Base-by-base conservation (phyloP, 1,284 basidiomycete genomes). In the Sporisorium exsertum region DNA sequence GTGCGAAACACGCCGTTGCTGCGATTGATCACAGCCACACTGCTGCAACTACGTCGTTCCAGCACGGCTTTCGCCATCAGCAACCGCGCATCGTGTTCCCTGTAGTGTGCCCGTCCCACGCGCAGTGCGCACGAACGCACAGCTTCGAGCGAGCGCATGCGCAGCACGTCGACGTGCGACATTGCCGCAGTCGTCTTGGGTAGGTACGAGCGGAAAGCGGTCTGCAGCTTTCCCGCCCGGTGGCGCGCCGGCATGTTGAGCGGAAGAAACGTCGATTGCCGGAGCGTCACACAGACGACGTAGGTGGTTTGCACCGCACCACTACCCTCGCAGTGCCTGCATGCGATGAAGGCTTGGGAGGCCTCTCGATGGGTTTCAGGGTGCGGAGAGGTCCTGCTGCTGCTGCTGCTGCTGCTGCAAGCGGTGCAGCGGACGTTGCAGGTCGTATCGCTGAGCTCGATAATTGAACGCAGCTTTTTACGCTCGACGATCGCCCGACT, bases 81-180 rank as follows among this genome's bases (percentile, higher is more conserved):
- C 91, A 90, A 8, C 88, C 91, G 5, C 86, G 94, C 51, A 85
- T 90, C 50, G 91, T 94, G 56, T 90, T 92, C 72, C 90, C 93
- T 29, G 88, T 93, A 49, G 89, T 92, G 56, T 92, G 93, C 33
- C 92, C 93, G 93, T 87, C 90, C 77, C 89, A 91, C 78, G 87
- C 88, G 27, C 87, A 89, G 18, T 87, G 94, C 70, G 26, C 68
- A 71, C 24, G 68, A 61, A 6, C 88, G 88, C 64, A 85, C 84
- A 10, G 85, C 88, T 29, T 84, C 94, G 45, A 93, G 92, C 5
- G 62, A 87, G 2, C 89, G 89, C 16, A 90, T 88, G 24, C 88
- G 87, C 79, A 87, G 85, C 10, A 87, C 93, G 12, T 89, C 92
- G 71, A 91, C 93, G 66, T 86, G 93, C 42, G 93, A 93, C 68